A percentile compares a stretch with the other conserved stretches of the same genome.
Evolutionary conservation across 2,329 filamentous ascomycete species (phyloP).

Genomic region (Basipetospora chlamydospora): DNA sequence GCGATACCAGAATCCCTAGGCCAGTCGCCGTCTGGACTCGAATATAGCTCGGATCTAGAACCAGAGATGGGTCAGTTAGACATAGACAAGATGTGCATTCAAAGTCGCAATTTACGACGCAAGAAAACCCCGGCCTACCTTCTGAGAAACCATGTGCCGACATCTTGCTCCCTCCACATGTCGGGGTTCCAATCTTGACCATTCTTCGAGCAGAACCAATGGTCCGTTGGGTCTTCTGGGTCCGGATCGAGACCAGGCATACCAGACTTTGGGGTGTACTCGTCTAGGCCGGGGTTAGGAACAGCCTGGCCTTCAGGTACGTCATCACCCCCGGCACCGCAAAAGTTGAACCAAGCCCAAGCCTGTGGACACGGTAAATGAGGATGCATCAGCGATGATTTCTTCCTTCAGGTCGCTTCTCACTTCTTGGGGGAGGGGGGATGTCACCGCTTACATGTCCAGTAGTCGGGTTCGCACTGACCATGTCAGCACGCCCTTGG

Average conservation of each 20-base stretch:
- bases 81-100: too few species aligned
- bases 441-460: constrained; percentile 3
- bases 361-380: neutral
- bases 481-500: constrained; percentile 13
- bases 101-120: neutral
- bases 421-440: neutral
- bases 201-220: constrained; percentile 4
- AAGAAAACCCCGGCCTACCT: neutral
- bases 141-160: constrained; percentile 2
- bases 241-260: neutral
- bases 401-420: too few species aligned
- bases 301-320: neutral
- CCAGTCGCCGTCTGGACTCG: constrained; percentile 1
- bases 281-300: constrained; percentile 1
- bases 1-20: neutral
- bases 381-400: too few species aligned
- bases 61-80: too few species aligned
- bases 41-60: neutral
- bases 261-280: neutral
- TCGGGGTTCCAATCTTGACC: neutral
- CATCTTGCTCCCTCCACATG: neutral
- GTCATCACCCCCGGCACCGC: constrained; percentile 5
- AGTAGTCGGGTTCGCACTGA: constrained; percentile 7
- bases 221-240: neutral
- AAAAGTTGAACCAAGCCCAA: constrained; percentile 6